Conservation (phyloP, 148 eudicot genomes). For the Nepenthes mirabilis region DNA sequence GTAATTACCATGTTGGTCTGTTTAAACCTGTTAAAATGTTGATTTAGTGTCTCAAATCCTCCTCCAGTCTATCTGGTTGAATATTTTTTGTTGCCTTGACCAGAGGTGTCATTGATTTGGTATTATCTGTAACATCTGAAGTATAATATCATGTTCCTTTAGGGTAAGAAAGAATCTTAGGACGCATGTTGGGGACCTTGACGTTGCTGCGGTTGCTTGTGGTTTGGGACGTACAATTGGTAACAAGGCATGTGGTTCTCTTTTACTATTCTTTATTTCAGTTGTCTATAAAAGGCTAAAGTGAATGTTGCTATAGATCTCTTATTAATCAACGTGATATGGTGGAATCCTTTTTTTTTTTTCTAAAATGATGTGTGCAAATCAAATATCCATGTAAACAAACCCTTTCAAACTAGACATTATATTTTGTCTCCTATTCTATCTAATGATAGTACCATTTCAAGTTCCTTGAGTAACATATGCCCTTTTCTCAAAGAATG, state of each 20-base stretch:
- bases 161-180: conserved; percentile 89
- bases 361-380: no score
- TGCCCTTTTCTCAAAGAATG: no score
- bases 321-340: no score
- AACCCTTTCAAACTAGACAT: no score
- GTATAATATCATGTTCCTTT: conserved; percentile 6
- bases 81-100: background rate
- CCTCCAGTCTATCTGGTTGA: background rate
- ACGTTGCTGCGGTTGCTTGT: conserved; percentile 93
- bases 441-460: no score
- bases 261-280: background rate
- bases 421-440: no score
- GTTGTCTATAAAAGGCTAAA: background rate
- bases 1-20: background rate
- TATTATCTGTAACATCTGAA: no score
- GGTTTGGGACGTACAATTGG: conserved; percentile 97
- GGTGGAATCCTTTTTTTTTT: no score
- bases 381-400: no score
- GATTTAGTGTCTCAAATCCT: background rate
- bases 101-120: no score
- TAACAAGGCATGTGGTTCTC: conserved; percentile 57
- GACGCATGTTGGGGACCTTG: conserved; percentile 91
- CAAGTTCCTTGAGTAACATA: no score
- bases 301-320: no score
- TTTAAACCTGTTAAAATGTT: background rate